Percentiles rank a stretch among this genome's conserved stretches.
phyloP scores from a whole-genome alignment of 495 filamentous ascomycete species.

The Cercophora newfieldiana region DNA sequence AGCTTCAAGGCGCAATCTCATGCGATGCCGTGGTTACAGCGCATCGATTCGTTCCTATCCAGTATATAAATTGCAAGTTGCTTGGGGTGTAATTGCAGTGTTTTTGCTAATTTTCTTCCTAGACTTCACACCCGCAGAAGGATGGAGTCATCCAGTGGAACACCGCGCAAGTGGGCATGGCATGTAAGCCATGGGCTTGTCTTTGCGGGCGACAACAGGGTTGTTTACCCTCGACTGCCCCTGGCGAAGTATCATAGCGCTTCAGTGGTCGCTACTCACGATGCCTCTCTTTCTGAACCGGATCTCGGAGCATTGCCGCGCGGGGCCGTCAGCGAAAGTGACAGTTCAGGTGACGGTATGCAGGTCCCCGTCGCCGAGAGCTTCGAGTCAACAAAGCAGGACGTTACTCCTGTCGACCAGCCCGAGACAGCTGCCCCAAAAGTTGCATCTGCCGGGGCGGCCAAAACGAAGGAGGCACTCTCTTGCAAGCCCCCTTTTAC shows the following conservation, averaged over 20 bases:
- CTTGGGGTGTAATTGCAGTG: neutral
- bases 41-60: neutral
- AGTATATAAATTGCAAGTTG: neutral
- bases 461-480: neutral
- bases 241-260: slow-evolving; percentile 13
- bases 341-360: neutral
- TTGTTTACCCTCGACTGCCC: slow-evolving; percentile 25
- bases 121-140: neutral
- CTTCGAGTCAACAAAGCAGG: neutral
- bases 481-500: slow-evolving; percentile 34
- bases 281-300: neutral
- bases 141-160: slow-evolving; percentile 29
- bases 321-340: neutral
- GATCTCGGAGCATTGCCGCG: neutral
- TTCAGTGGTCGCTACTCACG: neutral
- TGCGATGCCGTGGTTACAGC: neutral
- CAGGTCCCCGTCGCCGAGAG: neutral
- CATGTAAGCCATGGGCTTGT: slow-evolving; percentile 42
- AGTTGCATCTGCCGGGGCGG: neutral
- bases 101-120: neutral
- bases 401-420: neutral
- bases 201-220: slow-evolving; percentile 28
- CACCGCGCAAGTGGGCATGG: slow-evolving; percentile 35
- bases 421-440: neutral
- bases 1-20: neutral